Evolutionary conservation across 345 rosid genomes (phyloP).

Genomic region (Hibiscus syriacus): DNA sequence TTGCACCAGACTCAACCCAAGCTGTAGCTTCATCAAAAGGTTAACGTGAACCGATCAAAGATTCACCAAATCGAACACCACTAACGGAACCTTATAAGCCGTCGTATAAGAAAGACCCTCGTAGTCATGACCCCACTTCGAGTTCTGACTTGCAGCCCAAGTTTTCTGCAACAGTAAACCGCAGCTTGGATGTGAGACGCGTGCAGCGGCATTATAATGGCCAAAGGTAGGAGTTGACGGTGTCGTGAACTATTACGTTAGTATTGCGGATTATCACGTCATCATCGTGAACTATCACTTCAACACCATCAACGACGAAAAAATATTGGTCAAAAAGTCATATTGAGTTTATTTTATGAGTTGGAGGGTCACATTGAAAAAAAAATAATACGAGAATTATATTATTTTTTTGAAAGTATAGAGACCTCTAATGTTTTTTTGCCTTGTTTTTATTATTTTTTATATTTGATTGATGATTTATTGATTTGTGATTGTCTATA

Average conservation of each 20-base stretch:
- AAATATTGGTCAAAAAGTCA: no score
- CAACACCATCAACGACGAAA: slow-evolving; percentile 23
- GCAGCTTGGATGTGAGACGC: slow-evolving; percentile 15
- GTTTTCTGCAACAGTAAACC: slow-evolving; percentile 22
- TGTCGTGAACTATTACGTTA: slow-evolving; percentile 28
- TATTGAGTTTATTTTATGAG: no score
- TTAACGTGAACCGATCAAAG: neutral
- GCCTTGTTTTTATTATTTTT: no score
- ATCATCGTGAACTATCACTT: no score
- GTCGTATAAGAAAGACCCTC: neutral
- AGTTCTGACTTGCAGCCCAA: neutral
- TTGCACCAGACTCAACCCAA: slow-evolving; percentile 2
- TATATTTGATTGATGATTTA: no score
- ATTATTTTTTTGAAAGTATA: no score
- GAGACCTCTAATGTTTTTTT: no score
- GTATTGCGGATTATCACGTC: no score
- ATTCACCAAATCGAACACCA: neutral
- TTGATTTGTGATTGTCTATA: no score
- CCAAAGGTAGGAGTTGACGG: slow-evolving; percentile 39
- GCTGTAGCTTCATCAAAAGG: neutral
- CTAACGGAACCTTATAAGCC: neutral
- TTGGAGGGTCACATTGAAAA: no score
- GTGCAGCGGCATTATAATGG: neutral
- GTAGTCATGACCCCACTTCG: neutral
- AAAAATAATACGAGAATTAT: no score